Evolutionary conservation across 2,329 filamentous ascomycete genomes (phyloP), one percentile per base, ranked within the genome.

Genomic region (Diaporthe citrichinensis): DNA sequence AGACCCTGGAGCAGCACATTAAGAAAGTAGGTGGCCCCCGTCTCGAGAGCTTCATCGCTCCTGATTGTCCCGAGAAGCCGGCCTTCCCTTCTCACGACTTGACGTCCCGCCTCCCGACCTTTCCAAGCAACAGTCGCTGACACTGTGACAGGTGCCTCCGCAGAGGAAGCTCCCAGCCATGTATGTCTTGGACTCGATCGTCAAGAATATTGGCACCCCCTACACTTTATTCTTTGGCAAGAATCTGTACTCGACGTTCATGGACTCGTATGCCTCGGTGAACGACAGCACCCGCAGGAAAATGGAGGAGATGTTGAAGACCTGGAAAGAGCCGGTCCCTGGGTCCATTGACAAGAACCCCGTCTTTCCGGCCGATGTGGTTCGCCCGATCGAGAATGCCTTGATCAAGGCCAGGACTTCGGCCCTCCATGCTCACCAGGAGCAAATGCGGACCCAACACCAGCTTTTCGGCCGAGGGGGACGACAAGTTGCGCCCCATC

Each of bases 151-250:
- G 97, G 95, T 94, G 73, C 91, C 95, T 61, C 95, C 97, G 53
- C 90, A 92, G 77, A 96, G 95, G 84, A 99, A 98, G 82, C 88
- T 99, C 3, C 96, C 97, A 25, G 95, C 97, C n/a, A 90, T 99
- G 39, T 99, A 98, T 85, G 95, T 99, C 78, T 93, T 99, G 82
- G 97, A 99, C 86, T 98, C 96, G 23, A 96, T 99, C 77, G 96
- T 98, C 82, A 99, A 99, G 86, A 98, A 99, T 87, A 95, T 99
- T 77, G 97, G 97, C 77, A 98, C 96, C 0, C 97, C 97, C 10
- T 99, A 99, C 85, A 98, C 96, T 0, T 89, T 98, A 17, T 98
- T 98, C 84, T 94, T 99, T 78, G 95, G 96, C 71, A 93, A 95
- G 55, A 96, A 96, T 81, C 91, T 99, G 53, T 98, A 96, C 85